These are phyloP conservation scores for Leccinum cinnamomeum DNA, from an alignment of 1,284 basidiomycete genomes.

Conservation along the genomic window DNA sequence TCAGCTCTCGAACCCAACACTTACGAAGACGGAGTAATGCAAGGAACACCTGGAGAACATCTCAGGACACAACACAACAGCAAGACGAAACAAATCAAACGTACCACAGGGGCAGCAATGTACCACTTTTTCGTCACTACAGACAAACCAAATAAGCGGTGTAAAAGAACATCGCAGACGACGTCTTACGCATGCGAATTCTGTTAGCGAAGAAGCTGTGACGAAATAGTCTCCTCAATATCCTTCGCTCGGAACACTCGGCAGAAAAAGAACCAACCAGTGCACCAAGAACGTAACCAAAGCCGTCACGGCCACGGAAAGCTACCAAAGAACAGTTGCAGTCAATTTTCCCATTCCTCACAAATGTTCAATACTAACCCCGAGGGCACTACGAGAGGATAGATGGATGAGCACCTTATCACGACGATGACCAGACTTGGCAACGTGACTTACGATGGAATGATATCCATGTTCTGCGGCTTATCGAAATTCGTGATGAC, in stretches of 20 bases:
- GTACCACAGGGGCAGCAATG: constrained; percentile 31
- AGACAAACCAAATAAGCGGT: constrained; percentile 10
- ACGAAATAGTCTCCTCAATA: neutral
- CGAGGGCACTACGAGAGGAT: constrained; percentile 20
- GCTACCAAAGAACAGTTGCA: constrained; percentile 12
- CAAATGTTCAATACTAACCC: constrained; percentile 17
- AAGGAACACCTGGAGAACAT: constrained; percentile 23
- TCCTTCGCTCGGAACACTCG: neutral
- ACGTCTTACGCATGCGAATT: constrained; percentile 31
- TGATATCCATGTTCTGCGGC: constrained; percentile 30
- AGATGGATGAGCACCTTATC: neutral
- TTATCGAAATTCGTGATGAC: constrained; percentile 30
- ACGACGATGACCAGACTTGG: constrained; percentile 5
- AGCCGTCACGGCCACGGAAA: constrained; percentile 34
- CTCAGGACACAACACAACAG: neutral
- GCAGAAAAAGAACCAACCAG: constrained; percentile 21
- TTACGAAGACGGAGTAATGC: constrained; percentile 36
- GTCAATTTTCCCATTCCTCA: neutral
- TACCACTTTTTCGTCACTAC: constrained; percentile 37
- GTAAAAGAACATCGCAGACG: neutral
- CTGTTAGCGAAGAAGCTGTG: constrained; percentile 35
- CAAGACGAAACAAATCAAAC: neutral
- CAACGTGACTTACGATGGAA: constrained; percentile 28
- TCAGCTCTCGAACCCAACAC: constrained; percentile 6
- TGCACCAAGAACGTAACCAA: constrained; percentile 34